Percentiles rank a stretch among this genome's conserved stretches.
These are phyloP conservation scores for Dipteronia dyeriana DNA, from an alignment of 345 rosid genomes.

Conservation along the genomic window DNA sequence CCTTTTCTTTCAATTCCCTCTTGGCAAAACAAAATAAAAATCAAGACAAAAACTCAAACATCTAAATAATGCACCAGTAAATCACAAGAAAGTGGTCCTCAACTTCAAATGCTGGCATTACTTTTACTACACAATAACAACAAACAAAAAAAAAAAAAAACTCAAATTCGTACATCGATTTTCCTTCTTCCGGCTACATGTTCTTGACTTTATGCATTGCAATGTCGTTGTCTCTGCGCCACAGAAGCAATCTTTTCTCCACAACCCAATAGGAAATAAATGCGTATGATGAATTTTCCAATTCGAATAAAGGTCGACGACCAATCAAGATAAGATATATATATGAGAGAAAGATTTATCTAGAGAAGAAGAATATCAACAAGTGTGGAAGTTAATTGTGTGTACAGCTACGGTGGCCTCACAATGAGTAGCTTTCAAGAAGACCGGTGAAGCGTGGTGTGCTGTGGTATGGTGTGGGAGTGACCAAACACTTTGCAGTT, in stretches of 20 bases:
- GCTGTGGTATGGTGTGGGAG: background rate
- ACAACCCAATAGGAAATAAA: background rate
- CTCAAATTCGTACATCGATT: background rate
- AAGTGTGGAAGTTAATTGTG: too few relatives aligned
- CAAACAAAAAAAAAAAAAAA: too few relatives aligned
- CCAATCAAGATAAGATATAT: background rate
- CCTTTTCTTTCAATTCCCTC: background rate
- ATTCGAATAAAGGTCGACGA: background rate
- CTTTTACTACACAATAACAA: too few relatives aligned
- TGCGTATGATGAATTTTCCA: background rate
- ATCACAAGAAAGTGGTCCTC: background rate
- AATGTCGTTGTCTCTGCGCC: background rate
- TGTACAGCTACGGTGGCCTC: background rate
- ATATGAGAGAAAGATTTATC: background rate
- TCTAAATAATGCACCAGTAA: background rate
- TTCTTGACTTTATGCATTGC: background rate
- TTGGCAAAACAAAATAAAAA: too few relatives aligned
- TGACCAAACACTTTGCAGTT: background rate
- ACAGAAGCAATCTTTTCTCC: background rate
- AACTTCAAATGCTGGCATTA: too few relatives aligned
- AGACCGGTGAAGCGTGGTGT: background rate
- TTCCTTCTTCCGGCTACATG: background rate
- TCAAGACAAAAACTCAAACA: background rate
- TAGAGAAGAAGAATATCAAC: background rate
- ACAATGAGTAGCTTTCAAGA: background rate